Conservation (phyloP, 805 yeast genomes). For the Cyberlindnera subsufficiens region DNA sequence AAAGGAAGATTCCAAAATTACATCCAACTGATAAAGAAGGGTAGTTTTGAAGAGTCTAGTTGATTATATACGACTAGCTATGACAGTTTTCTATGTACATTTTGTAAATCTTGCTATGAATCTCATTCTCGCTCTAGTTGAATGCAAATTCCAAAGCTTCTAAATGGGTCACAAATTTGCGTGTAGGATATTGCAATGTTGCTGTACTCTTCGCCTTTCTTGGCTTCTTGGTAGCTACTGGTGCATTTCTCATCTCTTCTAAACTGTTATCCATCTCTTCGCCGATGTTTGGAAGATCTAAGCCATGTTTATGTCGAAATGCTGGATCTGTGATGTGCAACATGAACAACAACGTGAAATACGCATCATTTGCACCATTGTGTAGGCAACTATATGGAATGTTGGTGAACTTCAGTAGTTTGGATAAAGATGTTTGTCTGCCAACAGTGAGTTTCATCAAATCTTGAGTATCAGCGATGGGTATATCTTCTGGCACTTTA, state of each 20-base stretch:
- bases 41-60: slow-evolving; percentile 1
- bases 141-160: no score
- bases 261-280: background rate
- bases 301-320: slow-evolving; percentile 21
- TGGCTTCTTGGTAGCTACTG: no score
- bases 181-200: no score
- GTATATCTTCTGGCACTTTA: slow-evolving; percentile 31
- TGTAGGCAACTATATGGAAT: slow-evolving; percentile 58
- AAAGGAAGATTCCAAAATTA: slow-evolving; percentile 4
- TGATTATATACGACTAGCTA: no score
- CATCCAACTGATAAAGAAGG: slow-evolving; percentile 4
- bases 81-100: no score
- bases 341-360: slow-evolving; percentile 50
- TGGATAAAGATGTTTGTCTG: slow-evolving; percentile 28
- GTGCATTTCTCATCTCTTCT: background rate
- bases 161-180: no score
- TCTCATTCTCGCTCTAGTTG: no score
- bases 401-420: slow-evolving; percentile 37
- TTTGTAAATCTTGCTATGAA: no score
- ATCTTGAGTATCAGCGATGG: slow-evolving; percentile 41
- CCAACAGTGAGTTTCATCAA: slow-evolving; percentile 15
- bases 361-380: slow-evolving; percentile 70
- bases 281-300: slow-evolving; percentile 1
- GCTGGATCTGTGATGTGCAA: slow-evolving; percentile 46
- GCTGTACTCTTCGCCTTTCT: no score